These are phyloP conservation scores for Mycosphaerelloides madeirae DNA, from an alignment of 2,329 filamentous ascomycete species.

Conservation along the genomic window DNA sequence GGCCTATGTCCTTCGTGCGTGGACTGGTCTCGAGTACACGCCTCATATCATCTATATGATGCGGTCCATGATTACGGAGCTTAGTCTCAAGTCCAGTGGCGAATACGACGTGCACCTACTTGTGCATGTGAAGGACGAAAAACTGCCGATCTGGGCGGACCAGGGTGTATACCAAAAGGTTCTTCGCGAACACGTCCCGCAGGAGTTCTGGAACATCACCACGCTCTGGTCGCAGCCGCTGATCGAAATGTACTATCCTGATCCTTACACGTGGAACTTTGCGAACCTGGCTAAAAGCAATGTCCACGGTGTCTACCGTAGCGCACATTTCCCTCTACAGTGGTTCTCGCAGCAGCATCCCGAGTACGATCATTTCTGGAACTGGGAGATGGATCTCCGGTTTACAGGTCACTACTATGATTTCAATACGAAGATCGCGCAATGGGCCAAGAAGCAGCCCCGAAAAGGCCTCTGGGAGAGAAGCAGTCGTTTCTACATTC, in stretches of 20 bases:
- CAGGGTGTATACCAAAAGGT: constrained; percentile 62
- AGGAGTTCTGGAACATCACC: constrained; percentile 82
- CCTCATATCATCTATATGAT: constrained; percentile 76
- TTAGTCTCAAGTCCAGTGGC: constrained; percentile 73
- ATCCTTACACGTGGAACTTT: constrained; percentile 71
- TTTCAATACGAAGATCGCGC: constrained; percentile 61
- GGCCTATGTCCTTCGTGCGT: constrained; percentile 79
- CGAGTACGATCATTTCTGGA: constrained; percentile 61
- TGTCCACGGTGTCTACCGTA: constrained; percentile 85
- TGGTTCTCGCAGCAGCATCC: constrained; percentile 49
- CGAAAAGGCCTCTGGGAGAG: constrained; percentile 70
- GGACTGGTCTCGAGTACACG: constrained; percentile 74
- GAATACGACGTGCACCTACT: constrained; percentile 84
- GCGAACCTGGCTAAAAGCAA: constrained; percentile 58
- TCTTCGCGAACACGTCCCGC: constrained; percentile 65
- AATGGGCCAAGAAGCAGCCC: constrained; percentile 64
- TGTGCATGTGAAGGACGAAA: constrained; percentile 75
- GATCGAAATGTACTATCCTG: constrained; percentile 86
- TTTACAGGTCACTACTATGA: constrained; percentile 81
- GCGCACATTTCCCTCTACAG: constrained; percentile 47
- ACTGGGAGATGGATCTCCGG: constrained; percentile 85
- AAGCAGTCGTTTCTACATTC: constrained; percentile 68
- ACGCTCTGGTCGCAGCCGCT: constrained; percentile 92
- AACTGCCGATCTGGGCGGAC: constrained; percentile 73
- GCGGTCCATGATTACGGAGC: constrained; percentile 76